Base-by-base conservation (phyloP, 2,329 filamentous ascomycete species). In the Alternaria ethzedia region DNA sequence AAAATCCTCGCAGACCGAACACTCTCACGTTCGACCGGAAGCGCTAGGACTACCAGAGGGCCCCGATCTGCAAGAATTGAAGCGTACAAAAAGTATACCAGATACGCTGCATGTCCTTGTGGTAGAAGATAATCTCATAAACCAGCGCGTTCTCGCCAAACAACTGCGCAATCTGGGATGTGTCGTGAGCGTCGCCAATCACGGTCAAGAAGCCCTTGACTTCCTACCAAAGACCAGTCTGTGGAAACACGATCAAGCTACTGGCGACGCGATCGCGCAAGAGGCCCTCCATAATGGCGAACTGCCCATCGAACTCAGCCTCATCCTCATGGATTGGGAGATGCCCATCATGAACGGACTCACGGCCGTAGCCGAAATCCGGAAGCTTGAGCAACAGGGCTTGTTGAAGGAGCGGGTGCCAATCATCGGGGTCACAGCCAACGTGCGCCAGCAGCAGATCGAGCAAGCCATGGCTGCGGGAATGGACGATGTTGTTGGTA, bases 401-500 rank as follows among this genome's bases (percentile, higher is more conserved):
- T 21, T 67, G 15, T 23, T 80, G 11, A 57, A 17, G 4, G 64
- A 62, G 0, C 66, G 74, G 23, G 59, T 79, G 1, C 76, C 76
- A 1, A 69, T 79, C 2, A 77, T 80, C 47, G 77, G 72, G 9
- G 74, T 79, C 1, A 80, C 77, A 7, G 77, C 77, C 3, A 80
- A 80, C 57, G 77, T 76, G 3, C 59, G 78, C n/a, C 60, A 65
- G 45, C 68, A 78, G 52, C 76, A 79, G 60, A 71, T 79, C 2
- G 47, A 70, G 3, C 65, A 45, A 10, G 75, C 77, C 1, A 63
- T 78, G 13, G 57, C 72, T 25, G 75, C 73, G 0, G 78, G 77
- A 4, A 79, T 79, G 77, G 76, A 79, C n/a, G 71, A 78, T 78
- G 88, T 94, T 46, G 91, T 95, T 36, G 90, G 90, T 1, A 95